Conservation (phyloP, 306 rosid species). For the Albizia julibrissin region DNA sequence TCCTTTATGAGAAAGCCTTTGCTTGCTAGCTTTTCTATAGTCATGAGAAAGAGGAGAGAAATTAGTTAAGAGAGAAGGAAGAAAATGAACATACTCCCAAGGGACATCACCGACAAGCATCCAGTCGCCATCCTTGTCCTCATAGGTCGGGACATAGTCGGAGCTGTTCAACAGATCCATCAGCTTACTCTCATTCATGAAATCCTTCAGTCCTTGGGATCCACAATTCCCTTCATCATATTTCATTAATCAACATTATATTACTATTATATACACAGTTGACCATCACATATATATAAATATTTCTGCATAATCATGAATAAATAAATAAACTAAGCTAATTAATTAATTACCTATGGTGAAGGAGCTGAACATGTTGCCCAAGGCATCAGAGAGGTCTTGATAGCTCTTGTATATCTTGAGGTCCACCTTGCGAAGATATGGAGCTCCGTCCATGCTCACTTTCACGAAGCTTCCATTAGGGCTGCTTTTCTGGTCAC, state of each 20-base stretch:
- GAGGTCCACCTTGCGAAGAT: slow-evolving; percentile 88
- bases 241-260: neutral
- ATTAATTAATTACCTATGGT: slow-evolving; percentile 47
- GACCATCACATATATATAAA: neutral
- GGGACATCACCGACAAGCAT: slow-evolving; percentile 99
- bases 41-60: neutral
- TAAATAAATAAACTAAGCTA: neutral
- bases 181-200: slow-evolving; percentile 87
- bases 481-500: slow-evolving; percentile 40
- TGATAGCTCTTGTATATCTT: slow-evolving; percentile 63
- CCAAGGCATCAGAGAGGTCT: slow-evolving; percentile 76
- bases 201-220: slow-evolving; percentile 80
- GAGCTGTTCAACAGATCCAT: slow-evolving; percentile 82
- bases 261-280: neutral
- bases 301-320: neutral
- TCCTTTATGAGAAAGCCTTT: neutral
- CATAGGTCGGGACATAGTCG: slow-evolving; percentile 86
- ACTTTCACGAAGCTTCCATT: slow-evolving; percentile 71
- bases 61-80: neutral
- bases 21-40: neutral
- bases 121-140: slow-evolving; percentile 97
- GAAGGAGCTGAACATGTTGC: slow-evolving; percentile 83
- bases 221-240: slow-evolving; percentile 63
- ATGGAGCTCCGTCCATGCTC: slow-evolving; percentile 97
- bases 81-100: slow-evolving; percentile 73